These are phyloP conservation scores for Lecanicillium sp. DNA, from an alignment of 2,329 filamentous ascomycete genomes.

Conservation along the genomic window DNA sequence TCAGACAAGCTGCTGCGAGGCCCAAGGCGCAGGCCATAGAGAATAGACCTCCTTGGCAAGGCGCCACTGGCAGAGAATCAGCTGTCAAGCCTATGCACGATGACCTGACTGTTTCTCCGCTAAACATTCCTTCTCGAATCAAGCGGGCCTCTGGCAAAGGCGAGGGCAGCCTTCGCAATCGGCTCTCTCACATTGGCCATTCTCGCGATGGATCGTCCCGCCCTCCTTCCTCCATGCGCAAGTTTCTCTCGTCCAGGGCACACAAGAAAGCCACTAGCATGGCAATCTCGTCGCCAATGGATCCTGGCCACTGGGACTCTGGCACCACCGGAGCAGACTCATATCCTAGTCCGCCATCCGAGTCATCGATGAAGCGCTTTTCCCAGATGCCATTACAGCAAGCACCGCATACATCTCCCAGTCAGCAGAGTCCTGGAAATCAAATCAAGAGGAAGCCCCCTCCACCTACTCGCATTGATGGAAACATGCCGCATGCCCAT, in stretches of 20 bases:
- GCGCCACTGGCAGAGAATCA: slow-evolving; percentile 58
- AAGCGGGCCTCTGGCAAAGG: slow-evolving; percentile 25
- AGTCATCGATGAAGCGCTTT: not conserved
- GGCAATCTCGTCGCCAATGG: not conserved
- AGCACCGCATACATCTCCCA: slow-evolving; percentile 15
- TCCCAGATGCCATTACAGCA: slow-evolving; percentile 7
- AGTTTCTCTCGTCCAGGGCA: slow-evolving; percentile 25
- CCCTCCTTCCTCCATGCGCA: slow-evolving; percentile 21
- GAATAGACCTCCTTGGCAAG: slow-evolving; percentile 58
- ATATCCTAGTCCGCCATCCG: slow-evolving; percentile 24
- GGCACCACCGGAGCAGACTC: not conserved
- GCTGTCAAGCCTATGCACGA: slow-evolving; percentile 59
- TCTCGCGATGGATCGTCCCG: slow-evolving; percentile 10
- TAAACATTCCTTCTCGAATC: slow-evolving; percentile 45
- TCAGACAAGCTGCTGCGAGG: slow-evolving; percentile 24
- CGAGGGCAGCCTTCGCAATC: slow-evolving; percentile 4
- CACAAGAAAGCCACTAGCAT: slow-evolving; percentile 16
- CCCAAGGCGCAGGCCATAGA: slow-evolving; percentile 19
- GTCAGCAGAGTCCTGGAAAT: too few relatives aligned
- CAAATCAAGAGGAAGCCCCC: slow-evolving; percentile 37
- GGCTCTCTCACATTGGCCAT: slow-evolving; percentile 3
- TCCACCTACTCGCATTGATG: slow-evolving; percentile 17
- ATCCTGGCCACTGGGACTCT: slow-evolving; percentile 18
- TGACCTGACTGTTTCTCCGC: slow-evolving; percentile 44
- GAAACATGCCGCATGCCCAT: slow-evolving; percentile 20